phyloP scores from a whole-genome alignment of 2,329 filamentous ascomycete genomes.

The Leptographium procerum region DNA sequence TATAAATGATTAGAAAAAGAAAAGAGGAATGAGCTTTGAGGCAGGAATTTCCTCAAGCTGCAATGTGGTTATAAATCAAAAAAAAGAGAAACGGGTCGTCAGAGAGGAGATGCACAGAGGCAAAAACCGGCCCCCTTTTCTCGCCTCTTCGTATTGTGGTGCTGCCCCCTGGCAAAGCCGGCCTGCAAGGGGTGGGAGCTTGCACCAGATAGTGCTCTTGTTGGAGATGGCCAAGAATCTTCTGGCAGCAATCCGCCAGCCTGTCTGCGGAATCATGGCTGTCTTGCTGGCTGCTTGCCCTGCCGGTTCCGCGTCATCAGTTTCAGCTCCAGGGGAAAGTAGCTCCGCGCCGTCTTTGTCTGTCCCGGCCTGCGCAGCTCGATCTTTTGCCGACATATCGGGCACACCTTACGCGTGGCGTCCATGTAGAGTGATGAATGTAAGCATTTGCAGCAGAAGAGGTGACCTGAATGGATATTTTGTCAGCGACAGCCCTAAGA shows the following conservation, averaged over 20 bases:
- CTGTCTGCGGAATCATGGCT: neutral
- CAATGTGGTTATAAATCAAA: too few species aligned
- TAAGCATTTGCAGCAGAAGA: constrained; percentile 53
- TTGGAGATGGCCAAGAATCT: too few species aligned
- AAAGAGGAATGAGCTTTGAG: too few species aligned
- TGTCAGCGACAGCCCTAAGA: neutral
- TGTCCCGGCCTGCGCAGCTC: constrained; percentile 23
- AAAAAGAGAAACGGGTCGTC: neutral
- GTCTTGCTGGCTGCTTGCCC: constrained; percentile 30
- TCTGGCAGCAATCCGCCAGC: neutral
- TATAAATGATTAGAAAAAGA: neutral
- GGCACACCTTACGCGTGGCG: constrained; percentile 44
- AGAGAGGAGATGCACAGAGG: neutral
- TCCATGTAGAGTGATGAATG: constrained; percentile 49
- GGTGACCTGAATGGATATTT: constrained; percentile 38
- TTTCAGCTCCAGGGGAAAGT: constrained; percentile 51
- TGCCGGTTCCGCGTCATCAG: constrained; percentile 44
- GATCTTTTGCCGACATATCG: constrained; percentile 51
- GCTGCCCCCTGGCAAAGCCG: neutral
- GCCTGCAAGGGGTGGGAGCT: neutral
- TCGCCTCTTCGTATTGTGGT: neutral
- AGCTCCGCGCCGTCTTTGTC: constrained; percentile 35
- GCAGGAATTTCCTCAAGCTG: too few species aligned
- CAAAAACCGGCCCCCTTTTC: too few species aligned
- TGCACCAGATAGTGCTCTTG: too few species aligned